Evolutionary conservation across 352 stramenopile species (phyloP), one percentile per base, ranked within the genome.

Genomic region (Phytophthora tentaculata): DNA sequence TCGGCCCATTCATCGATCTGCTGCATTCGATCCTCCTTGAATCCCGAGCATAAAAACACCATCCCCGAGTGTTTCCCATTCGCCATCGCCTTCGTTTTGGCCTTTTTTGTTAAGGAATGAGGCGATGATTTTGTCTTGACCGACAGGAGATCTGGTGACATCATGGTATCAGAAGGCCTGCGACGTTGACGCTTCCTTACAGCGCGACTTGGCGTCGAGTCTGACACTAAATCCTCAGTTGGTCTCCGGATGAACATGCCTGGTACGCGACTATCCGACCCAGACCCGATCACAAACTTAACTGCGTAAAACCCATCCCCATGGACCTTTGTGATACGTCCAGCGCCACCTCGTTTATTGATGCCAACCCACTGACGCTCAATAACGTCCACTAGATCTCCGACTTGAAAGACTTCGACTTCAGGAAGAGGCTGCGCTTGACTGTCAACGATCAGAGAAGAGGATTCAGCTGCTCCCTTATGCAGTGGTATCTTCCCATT

Each of bases 331-430:
- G 74, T 90, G 49, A 98, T 92, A 57, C 85, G 82, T 10, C 79
- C 95, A 1, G 92, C 80, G 12, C 95, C 95, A 19, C 95, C 94
- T 12, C 77, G 84, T 74, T 97, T 96, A 80, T 98, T 98, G 23
- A 98, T 90, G 0, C 95, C 95, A 5, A 87, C 69, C 91, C 92
- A 98, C 57, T 90, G 97, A 14, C 95, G 82, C 26, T 87, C 75
- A 28, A 81, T 76, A 16, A 98, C 91, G 20, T 97, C 76, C 5
- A 98, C 92, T n/a, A 97, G 54, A 37, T 95, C 75, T 17, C 90
- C 91, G 0, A 81, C 66, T 28, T 58, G 52, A 41, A 92, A 92
- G 20, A 56, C 62, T n/a, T 69, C 66, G 20, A 78, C 69, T 29
- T 78, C 43, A 50, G 49, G 37, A 2, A 58, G 37, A 37, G 52